These are phyloP conservation scores for Plenodomus tracheiphilus DNA, from an alignment of 2,329 filamentous ascomycete species.

Conservation along the genomic window DNA sequence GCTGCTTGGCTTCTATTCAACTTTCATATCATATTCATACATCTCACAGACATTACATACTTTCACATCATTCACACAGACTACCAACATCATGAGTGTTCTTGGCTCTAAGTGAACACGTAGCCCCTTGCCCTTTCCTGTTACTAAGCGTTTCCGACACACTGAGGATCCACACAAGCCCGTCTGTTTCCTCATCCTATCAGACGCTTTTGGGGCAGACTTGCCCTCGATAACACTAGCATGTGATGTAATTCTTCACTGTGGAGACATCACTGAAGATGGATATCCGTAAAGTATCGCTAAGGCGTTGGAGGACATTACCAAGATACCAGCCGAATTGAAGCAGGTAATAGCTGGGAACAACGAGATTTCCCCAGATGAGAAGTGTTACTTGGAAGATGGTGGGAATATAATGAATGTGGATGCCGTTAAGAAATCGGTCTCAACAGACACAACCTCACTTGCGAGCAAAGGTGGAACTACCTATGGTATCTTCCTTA, in stretches of 20 bases:
- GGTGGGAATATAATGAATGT: slow-evolving; percentile 19
- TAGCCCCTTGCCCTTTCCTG: background rate
- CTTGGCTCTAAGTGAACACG: background rate
- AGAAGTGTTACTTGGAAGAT: slow-evolving; percentile 37
- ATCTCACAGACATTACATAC: too few relatives aligned
- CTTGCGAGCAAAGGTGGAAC: slow-evolving; percentile 49
- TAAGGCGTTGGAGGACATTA: slow-evolving; percentile 50
- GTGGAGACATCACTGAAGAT: slow-evolving; percentile 60
- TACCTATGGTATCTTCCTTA: slow-evolving; percentile 55
- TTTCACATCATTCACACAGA: too few relatives aligned
- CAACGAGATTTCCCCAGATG: slow-evolving; percentile 62
- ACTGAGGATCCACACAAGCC: background rate
- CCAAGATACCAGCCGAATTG: slow-evolving; percentile 54
- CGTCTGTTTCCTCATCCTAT: slow-evolving; percentile 44
- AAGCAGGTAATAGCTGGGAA: slow-evolving; percentile 66
- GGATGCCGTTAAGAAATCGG: slow-evolving; percentile 7
- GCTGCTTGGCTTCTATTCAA: too few relatives aligned
- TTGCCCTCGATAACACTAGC: slow-evolving; percentile 47
- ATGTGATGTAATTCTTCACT: slow-evolving; percentile 60
- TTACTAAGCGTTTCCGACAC: background rate
- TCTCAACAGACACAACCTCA: slow-evolving; percentile 43
- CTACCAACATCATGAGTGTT: background rate
- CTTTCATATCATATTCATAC: too few relatives aligned
- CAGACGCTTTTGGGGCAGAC: slow-evolving; percentile 44
- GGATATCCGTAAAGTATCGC: slow-evolving; percentile 53